Conservation (phyloP, 2,329 filamentous ascomycete genomes). For the Alternaria ventricosa region DNA sequence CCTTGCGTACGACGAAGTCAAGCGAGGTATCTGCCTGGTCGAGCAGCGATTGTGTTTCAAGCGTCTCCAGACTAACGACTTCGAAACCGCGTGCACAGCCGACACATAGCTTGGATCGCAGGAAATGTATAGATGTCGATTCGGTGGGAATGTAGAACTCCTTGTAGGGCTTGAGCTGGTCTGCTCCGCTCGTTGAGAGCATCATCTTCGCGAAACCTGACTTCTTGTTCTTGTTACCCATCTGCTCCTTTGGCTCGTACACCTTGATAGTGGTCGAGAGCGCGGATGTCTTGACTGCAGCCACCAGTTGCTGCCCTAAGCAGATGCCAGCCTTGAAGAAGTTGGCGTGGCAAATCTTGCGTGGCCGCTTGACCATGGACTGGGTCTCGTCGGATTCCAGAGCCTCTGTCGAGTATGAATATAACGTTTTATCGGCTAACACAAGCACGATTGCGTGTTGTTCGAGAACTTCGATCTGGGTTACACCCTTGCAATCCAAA, state of each 20-base stretch:
- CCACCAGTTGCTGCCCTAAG: slow-evolving; percentile 90
- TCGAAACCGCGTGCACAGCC: slow-evolving; percentile 96
- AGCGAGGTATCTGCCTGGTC: slow-evolving; percentile 98
- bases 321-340: slow-evolving; percentile 99
- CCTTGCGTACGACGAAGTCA: slow-evolving; percentile 93
- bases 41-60: slow-evolving; percentile 96
- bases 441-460: slow-evolving; percentile 93
- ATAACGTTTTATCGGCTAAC: slow-evolving; percentile 88
- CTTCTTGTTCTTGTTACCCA: slow-evolving; percentile 93
- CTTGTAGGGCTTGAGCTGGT: slow-evolving; percentile 82
- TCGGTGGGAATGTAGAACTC: slow-evolving; percentile 99
- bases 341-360: slow-evolving; percentile 97
- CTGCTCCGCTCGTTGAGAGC: slow-evolving; percentile 83
- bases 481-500: slow-evolving; percentile 84
- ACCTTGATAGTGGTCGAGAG: slow-evolving; percentile 97
- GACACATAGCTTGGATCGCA: slow-evolving; percentile 95
- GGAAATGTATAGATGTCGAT: slow-evolving; percentile 97
- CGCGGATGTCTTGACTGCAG: slow-evolving; percentile 92
- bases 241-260: slow-evolving; percentile 95
- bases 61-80: slow-evolving; percentile 92
- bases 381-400: slow-evolving; percentile 80
- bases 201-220: slow-evolving; percentile 97
- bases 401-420: slow-evolving; percentile 86
- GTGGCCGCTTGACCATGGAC: slow-evolving; percentile 80
- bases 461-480: slow-evolving; percentile 94